A percentile compares a stretch with the other conserved stretches of the same genome.
Conservation (phyloP, 176 grass and related monocot genomes). For the Ensete ventricosum region DNA sequence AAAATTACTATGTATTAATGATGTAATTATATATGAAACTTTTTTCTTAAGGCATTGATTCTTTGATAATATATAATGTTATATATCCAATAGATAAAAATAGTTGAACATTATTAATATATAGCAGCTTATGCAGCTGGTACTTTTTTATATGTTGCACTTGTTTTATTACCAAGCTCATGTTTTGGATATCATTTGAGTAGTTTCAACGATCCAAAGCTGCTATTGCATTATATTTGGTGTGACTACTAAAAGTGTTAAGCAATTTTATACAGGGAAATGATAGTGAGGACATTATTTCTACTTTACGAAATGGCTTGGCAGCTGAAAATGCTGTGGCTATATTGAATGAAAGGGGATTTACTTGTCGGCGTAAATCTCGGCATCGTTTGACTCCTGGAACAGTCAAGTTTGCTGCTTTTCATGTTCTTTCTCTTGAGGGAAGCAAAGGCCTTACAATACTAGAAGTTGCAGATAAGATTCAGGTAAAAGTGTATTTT, state of each 20-base stretch:
- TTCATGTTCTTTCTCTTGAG: conserved; percentile 95
- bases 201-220: too few species aligned
- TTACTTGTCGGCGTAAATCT: conserved; percentile 50
- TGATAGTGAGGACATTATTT: conserved; percentile 53
- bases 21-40: too few species aligned
- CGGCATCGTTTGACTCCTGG: conserved; percentile 89
- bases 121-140: too few species aligned
- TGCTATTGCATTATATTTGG: not conserved
- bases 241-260: not conserved
- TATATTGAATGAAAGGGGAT: conserved; percentile 82
- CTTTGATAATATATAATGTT: too few species aligned
- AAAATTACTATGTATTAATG: too few species aligned
- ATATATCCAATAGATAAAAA: too few species aligned
- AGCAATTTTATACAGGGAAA: conserved; percentile 42
- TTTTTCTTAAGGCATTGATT: too few species aligned
- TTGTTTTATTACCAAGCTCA: conserved; percentile 23
- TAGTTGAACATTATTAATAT: too few species aligned
- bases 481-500: conserved; percentile 53
- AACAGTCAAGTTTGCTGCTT: conserved; percentile 98
- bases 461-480: conserved; percentile 91
- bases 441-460: conserved; percentile 78
- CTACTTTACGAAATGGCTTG: conserved; percentile 60
- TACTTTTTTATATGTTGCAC: too few species aligned
- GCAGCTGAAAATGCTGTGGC: conserved; percentile 77
- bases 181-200: not conserved